Base-by-base conservation (phyloP, 495 filamentous ascomycete genomes). In the Podospora comata region DNA sequence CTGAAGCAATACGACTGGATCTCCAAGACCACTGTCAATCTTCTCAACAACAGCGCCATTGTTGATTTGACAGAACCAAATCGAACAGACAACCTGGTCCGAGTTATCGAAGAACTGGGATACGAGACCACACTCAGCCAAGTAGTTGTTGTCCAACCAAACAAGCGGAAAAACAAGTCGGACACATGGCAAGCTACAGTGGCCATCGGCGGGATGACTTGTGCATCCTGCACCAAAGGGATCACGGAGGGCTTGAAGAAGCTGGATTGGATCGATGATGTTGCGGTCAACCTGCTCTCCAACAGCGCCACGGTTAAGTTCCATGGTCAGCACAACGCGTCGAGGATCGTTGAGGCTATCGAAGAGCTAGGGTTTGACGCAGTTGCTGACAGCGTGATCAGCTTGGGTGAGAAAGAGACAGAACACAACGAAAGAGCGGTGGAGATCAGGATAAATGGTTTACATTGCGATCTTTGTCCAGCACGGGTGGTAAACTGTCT, bases 391-490 rank as follows among this genome's bases (percentile, higher is more conserved):
- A 78, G 75, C 20, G 75, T 90, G 7, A 71, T 70, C 27, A 73
- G 70, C 61, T 66, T 77, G 26, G 34, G 58, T 48, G 65, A 68
- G 44, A 70, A 77, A 34, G 63, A 72, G 59, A 39, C 66, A 7
- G 69, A 65, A 30, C 66, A 70, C 16, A 74, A 75, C 18, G 75
- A 83, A 26, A 82, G 93, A 66, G 87, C 86, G 4, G 82, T 94
- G 7, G 78, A 82, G 61, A 88, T 97, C 68, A 82, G 71, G 39
- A 84, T 98, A 55, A 85, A 91, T 55, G 94, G 95, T 55, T 93
- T 97, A 85, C 94, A 90, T 78, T 97, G 94, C 79, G 84, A 87
- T 53, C 90, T 94, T 75, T 97, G 95, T 72, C 90, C 94, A 2
- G 77, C 79, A 9, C 85, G 86, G 34, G 82, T 96, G 18, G 69